Conservation (phyloP, 441 rosid species). For the Brassica hybrid region DNA sequence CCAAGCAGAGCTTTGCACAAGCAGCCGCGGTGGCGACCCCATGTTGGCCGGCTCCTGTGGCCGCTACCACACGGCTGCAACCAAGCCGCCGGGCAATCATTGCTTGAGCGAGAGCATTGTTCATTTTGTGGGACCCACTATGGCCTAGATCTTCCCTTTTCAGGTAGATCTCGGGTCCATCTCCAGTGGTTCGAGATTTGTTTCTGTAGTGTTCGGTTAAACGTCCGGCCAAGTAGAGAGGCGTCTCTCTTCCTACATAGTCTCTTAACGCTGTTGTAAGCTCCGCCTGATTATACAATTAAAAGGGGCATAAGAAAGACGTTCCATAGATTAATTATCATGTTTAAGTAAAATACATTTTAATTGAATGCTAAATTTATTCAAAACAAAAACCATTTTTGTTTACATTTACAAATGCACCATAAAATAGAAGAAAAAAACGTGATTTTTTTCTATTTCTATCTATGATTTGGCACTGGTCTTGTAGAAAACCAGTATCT, state of each 20-base stretch:
- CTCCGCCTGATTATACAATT: conserved; percentile 53
- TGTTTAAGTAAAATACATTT: background rate
- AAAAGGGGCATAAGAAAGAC: background rate
- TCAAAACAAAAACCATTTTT: too few relatives aligned
- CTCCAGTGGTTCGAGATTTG: conserved; percentile 36
- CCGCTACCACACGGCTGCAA: conserved; percentile 51
- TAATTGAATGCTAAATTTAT: too few relatives aligned
- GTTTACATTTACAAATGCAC: too few relatives aligned
- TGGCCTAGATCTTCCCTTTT: conserved; percentile 88
- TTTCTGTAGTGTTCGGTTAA: conserved; percentile 66
- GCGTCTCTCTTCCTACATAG: conserved; percentile 80
- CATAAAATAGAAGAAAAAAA: too few relatives aligned
- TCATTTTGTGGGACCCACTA: conserved; percentile 77
- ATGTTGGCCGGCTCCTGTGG: conserved; percentile 88
- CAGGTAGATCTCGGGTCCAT: conserved; percentile 68
- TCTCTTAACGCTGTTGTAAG: conserved; percentile 61
- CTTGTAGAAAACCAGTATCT: too few relatives aligned
- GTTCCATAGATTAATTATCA: background rate
- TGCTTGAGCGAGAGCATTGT: conserved; percentile 78
- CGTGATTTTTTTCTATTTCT: too few relatives aligned
- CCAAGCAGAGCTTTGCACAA: conserved; percentile 65
- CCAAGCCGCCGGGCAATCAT: conserved; percentile 81
- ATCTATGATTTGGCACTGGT: too few relatives aligned
- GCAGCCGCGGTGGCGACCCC: conserved; percentile 86
- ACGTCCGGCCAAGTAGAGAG: conserved; percentile 71